Evolutionary conservation across 441 rosid species (phyloP), one percentile per base, ranked within the genome.

Genomic region (Pelargonium fulgidum): DNA sequence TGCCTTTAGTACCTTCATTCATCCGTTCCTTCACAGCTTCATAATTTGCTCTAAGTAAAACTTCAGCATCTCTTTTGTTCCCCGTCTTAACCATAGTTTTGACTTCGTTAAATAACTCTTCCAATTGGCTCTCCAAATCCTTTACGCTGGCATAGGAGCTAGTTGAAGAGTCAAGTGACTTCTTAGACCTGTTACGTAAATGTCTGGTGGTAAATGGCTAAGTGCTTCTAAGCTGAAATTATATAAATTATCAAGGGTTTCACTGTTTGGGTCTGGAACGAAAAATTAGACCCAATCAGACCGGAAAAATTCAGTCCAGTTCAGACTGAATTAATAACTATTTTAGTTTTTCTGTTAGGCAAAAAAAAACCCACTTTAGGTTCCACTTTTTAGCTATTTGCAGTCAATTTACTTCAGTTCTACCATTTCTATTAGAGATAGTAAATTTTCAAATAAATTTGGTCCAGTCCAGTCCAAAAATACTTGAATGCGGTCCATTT

Each of bases 41-140:
- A 64, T 87, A 85, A 82, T 89, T 90, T 29, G 98, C 98, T 79
- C 82, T 85, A 73, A 93, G 94, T 61, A 93, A 79, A 73, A 83
- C 88, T 68, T 79, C 2, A 6, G 96, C 96, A 64, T 89, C 96
- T 74, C 76, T 74, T 73, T 72, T 82, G 16, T 85, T 85, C 48
- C 93, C 97, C 63, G 7, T 66, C 68, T 72, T 80, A 48, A 89
- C 77, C 93, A 90, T 73, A 20, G 59, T 50, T 78, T 83, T 92
- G 77, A 92, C 86, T 82, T 89, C 88, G 65, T 86, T 81, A 72
- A 87, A 86, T 69, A 93, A 76, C 66, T 73, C 89, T 78, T 89
- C 91, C 75, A 93, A 76, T 65, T 89, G 90, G 75, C 79, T 75
- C 85, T 85, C 89, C 62, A 85, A 80, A 39, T 80, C 91, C 36